Base-by-base conservation (phyloP, 2,329 filamentous ascomycete genomes). In the Madurella fahalii region DNA sequence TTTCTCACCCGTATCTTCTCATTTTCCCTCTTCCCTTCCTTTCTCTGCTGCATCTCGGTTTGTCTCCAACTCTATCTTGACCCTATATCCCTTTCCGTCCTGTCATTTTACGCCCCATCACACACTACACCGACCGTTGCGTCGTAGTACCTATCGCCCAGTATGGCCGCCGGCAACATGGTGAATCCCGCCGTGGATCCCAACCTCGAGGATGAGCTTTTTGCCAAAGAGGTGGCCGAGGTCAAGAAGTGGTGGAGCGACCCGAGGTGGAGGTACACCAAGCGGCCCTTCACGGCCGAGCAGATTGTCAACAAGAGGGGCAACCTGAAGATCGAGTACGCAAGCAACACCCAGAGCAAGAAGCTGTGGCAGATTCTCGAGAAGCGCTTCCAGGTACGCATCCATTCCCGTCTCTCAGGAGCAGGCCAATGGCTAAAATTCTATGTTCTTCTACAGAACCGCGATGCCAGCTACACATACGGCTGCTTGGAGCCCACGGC, bases 401-500 rank as follows among this genome's bases (percentile, higher is more conserved):
- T 17, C 12, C 12, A 41, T 15, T 15, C 13, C 34, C 4, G n/a
- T n/a, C 9, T 11, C 9, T 37, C 11, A 20, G 13, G 20, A 18
- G 30, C 39, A 44, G 30, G 18, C 9, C n/a, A 20, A 42, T 11
- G 17, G 47, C 53, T 56, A 39, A 56, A n/a, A n/a, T n/a, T 16
- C 18, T n/a, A 25, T 40, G 17, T 44, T 42, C 20, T 40, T 25
- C 46, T 30, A 55, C 63, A 95, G 89, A 88, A 81, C 68, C 84
- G 84, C 66, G 88, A 94, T 68, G 89, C 89, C 46, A 95, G 90
- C 74, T 95, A 87, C 77, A 99, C 94, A 54, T 99, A 96, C 70
- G 94, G 94, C 67, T 97, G 94, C 75, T 80, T 99, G 61, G 94
- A 99, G 70, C 94, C 94, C 11, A 96, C 95, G 53, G 96, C 96